A percentile compares a stretch with the other conserved stretches of the same genome.
Evolutionary conservation across 148 eudicot species (phyloP).

Genomic region (Pouteria glomerata): DNA sequence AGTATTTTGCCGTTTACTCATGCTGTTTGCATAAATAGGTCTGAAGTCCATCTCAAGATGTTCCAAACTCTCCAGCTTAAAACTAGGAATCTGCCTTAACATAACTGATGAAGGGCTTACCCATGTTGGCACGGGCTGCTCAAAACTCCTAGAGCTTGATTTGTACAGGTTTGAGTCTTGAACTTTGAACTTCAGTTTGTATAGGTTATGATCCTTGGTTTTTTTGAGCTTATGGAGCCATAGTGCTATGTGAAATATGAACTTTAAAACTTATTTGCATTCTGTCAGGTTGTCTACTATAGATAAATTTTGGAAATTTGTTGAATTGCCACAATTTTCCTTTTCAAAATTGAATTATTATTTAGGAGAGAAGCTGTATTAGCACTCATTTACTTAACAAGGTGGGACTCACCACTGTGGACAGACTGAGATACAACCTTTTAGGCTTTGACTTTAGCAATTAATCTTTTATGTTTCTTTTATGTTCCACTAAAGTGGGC

Average conservation of each 20-base stretch:
- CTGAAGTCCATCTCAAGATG: conserved; percentile 80
- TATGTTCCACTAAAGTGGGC: neutral
- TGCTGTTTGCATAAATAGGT: conserved; percentile 37
- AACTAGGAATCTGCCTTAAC: conserved; percentile 81
- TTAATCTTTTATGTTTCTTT: neutral
- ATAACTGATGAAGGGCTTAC: conserved; percentile 68
- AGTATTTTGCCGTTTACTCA: conserved; percentile 4
- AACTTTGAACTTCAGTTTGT: neutral
- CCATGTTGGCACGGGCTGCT: conserved; percentile 59
- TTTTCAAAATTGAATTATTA: too few relatives aligned
- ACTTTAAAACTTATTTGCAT: neutral
- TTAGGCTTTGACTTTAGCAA: too few relatives aligned
- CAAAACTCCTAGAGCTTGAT: conserved; percentile 80
- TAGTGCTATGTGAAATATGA: neutral
- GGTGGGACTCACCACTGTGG: too few relatives aligned
- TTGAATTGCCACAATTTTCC: too few relatives aligned
- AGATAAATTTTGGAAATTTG: neutral
- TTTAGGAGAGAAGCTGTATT: too few relatives aligned
- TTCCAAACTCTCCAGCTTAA: conserved; percentile 50
- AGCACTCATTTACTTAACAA: too few relatives aligned
- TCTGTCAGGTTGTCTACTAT: neutral
- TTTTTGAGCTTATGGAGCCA: neutral
- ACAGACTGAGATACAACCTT: too few relatives aligned
- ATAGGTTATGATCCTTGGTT: conserved; percentile 1
- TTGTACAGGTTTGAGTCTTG: conserved; percentile 62